Percentiles rank a stretch among this genome's conserved stretches.
Evolutionary conservation across 768 basidiomycete species (phyloP).

Genomic region (Mycena capillaripes): DNA sequence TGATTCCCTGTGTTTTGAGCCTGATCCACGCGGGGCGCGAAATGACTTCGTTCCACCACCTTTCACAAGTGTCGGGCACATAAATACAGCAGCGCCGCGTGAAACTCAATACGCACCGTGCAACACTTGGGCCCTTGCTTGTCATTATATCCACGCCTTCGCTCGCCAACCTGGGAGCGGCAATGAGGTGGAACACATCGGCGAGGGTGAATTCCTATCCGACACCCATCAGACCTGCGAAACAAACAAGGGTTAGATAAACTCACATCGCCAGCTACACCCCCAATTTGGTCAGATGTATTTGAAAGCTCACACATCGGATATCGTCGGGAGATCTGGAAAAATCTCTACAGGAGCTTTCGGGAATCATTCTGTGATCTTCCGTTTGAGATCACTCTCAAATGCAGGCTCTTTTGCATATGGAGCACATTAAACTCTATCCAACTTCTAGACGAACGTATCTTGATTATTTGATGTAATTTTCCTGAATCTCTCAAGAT

Average conservation of each 20-base stretch:
- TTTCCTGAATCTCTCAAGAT: no score
- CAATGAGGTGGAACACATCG: slow-evolving; percentile 60
- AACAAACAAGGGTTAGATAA: background rate
- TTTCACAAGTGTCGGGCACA: slow-evolving; percentile 29
- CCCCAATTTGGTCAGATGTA: no score
- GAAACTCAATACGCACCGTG: slow-evolving; percentile 47
- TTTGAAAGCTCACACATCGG: no score
- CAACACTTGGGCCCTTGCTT: slow-evolving; percentile 67
- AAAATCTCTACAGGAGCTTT: no score
- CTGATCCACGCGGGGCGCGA: slow-evolving; percentile 64
- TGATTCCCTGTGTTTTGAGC: no score
- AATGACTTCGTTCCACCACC: slow-evolving; percentile 68
- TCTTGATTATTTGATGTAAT: no score
- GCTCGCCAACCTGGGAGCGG: slow-evolving; percentile 43
- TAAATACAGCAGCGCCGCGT: background rate
- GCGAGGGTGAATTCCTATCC: slow-evolving; percentile 58
- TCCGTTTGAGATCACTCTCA: no score
- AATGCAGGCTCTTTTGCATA: no score
- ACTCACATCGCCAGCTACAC: slow-evolving; percentile 22
- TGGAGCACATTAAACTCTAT: no score
- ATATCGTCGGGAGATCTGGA: no score
- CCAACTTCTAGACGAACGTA: no score
- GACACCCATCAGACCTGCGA: slow-evolving; percentile 64
- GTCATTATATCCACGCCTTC: slow-evolving; percentile 45
- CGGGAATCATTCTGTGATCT: no score